A percentile compares a stretch with the other conserved stretches of the same genome.
These are phyloP conservation scores for sweet orange (Citrus sinensis) DNA, from an alignment of 345 rosid species.

Conservation along the genomic window DVS_A1.0 CM039163.1:3556501-3557000, in stretches of 20 bases:
- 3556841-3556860: neutral
- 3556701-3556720: too few relatives aligned
- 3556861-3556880: neutral
- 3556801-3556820: neutral
- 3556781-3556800: too few relatives aligned
- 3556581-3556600: too few relatives aligned
- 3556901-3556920: neutral
- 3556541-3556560: neutral
- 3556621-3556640: too few relatives aligned
- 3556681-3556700: too few relatives aligned
- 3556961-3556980: neutral
- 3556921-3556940: neutral
- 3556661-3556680: too few relatives aligned
- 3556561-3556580: slow-evolving; percentile 18
- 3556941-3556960: neutral
- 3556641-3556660: too few relatives aligned
- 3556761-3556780: too few relatives aligned
- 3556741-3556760: too few relatives aligned
- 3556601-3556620: too few relatives aligned
- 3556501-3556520: neutral
- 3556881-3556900: too few relatives aligned
- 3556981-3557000: neutral
- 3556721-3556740: too few relatives aligned
- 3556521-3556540: neutral
- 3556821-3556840: neutral